A percentile compares a stretch with the other conserved stretches of the same genome.
Conservation (phyloP, 2,329 filamentous ascomycete species). For the Thelonectria olida region DNA sequence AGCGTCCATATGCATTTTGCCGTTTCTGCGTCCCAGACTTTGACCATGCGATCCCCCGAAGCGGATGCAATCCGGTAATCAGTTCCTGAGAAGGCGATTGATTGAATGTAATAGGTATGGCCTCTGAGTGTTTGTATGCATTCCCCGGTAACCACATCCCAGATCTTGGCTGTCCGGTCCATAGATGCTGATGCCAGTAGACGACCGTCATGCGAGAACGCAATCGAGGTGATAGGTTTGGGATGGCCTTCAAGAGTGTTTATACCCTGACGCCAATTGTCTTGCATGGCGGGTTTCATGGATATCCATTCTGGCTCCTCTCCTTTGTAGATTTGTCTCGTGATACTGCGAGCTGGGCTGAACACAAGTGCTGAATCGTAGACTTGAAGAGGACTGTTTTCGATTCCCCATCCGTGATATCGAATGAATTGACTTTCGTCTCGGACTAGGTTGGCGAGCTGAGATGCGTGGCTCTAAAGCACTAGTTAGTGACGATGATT, state of each 20-base stretch:
- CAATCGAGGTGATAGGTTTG: not conserved
- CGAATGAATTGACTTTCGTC: not conserved
- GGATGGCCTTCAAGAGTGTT: too few species aligned
- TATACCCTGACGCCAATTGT: not conserved
- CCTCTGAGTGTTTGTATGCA: not conserved
- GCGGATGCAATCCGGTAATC: not conserved
- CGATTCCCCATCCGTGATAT: not conserved
- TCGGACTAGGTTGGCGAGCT: not conserved
- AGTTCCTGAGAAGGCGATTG: not conserved
- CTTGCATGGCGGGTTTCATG: not conserved
- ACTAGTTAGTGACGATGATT: not conserved
- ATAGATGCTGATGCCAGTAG: not conserved
- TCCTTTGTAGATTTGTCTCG: not conserved
- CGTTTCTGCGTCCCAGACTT: not conserved
- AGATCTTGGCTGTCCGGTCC: not conserved
- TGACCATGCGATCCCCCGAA: not conserved
- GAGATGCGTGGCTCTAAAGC: not conserved
- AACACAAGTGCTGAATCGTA: slow-evolving; percentile 3
- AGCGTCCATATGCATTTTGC: not conserved
- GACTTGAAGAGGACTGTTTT: not conserved
- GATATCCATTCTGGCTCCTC: not conserved
- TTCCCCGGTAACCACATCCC: not conserved
- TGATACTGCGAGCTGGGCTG: slow-evolving; percentile 5
- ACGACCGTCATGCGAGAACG: not conserved
- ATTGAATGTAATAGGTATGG: not conserved